These are phyloP conservation scores for Amaranthus palmeri DNA, from an alignment of 148 eudicot genomes.

Conservation along the genomic window DNA sequence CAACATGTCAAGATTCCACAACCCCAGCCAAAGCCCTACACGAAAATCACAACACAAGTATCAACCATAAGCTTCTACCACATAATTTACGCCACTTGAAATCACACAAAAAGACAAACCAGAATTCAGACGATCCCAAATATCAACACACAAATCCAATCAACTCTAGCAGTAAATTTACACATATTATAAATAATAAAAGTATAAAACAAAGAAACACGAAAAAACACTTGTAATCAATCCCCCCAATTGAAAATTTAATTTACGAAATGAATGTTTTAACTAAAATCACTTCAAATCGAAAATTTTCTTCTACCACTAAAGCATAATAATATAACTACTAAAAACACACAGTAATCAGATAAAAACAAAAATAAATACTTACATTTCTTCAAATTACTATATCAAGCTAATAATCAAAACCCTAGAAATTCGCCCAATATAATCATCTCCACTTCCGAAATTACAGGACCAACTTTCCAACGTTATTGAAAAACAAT, in stretches of 20 bases:
- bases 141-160: neutral
- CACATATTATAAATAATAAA: neutral
- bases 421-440: constrained; percentile 22
- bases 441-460: constrained; percentile 12
- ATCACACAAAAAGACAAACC: neutral
- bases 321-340: neutral
- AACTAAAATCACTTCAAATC: neutral
- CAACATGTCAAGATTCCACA: constrained; percentile 22
- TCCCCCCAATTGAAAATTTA: neutral
- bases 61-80: constrained; percentile 1
- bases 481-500: constrained; percentile 11
- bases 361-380: constrained; percentile 2
- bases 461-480: neutral
- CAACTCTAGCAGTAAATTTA: neutral
- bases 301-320: neutral
- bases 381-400: neutral
- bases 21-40: constrained; percentile 22
- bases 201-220: neutral
- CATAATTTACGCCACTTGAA: neutral
- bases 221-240: neutral
- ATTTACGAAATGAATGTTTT: neutral
- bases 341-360: neutral
- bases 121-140: neutral
- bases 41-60: constrained; percentile 11
- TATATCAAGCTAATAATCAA: constrained; percentile 5